phyloP scores from a whole-genome alignment of 2,329 filamentous ascomycete genomes.

The Colletotrichum sp. region DNA sequence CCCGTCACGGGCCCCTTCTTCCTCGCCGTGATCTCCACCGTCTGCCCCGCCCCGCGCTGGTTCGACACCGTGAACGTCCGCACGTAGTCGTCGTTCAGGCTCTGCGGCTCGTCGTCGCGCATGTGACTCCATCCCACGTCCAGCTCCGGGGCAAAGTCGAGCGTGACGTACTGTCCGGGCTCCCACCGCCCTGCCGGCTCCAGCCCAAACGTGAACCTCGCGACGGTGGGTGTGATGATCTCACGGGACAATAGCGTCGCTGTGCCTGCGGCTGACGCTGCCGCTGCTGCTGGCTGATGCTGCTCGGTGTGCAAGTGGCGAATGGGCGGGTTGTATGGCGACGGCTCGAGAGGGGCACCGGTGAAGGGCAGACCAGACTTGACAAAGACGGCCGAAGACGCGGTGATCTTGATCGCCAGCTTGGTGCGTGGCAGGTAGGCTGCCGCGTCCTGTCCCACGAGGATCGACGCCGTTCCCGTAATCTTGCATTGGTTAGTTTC shows the following conservation, averaged over 20 bases:
- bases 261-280: conserved; percentile 7
- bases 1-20: conserved; percentile 72
- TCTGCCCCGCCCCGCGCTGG: conserved; percentile 42
- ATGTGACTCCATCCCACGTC: conserved; percentile 82
- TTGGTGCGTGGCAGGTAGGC: conserved; percentile 71
- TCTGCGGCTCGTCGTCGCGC: conserved; percentile 79
- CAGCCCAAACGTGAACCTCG: conserved; percentile 62
- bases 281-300: background rate
- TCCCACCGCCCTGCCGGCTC: conserved; percentile 50
- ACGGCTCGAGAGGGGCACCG: conserved; percentile 61
- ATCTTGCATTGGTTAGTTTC: conserved; percentile 32
- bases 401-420: conserved; percentile 71
- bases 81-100: conserved; percentile 83
- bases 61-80: conserved; percentile 84
- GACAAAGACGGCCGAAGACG: conserved; percentile 68
- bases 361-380: conserved; percentile 70
- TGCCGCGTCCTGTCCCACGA: conserved; percentile 68
- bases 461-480: conserved; percentile 71
- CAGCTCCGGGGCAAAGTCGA: conserved; percentile 74
- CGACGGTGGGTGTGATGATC: conserved; percentile 68
- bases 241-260: conserved; percentile 66
- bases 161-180: conserved; percentile 78
- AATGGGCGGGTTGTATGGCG: conserved; percentile 81
- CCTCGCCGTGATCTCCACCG: conserved; percentile 74
- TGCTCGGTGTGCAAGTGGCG: conserved; percentile 67